Evolutionary conservation across 139 green algal species (phyloP), one percentile per base, ranked within the genome.

Genomic region (Yamagishiella unicocca): DNA sequence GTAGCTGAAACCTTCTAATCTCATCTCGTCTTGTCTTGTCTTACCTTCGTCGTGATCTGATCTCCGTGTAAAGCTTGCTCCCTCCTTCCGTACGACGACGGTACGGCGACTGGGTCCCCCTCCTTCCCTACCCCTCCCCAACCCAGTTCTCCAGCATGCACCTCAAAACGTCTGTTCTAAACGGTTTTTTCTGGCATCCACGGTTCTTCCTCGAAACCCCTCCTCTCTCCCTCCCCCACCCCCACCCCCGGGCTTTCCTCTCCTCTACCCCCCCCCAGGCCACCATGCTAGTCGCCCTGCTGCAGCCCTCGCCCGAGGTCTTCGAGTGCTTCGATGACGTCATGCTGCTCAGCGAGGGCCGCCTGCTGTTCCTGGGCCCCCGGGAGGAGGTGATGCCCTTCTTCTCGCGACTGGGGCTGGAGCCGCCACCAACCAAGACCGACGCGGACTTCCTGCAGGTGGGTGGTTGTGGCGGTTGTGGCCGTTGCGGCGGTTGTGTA

Each of bases 221-320:
- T n/a, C 62, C 62, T 71, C 6, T 14, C 62, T 42, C n/a, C 62
- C n/a, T n/a, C 38, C n/a, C 5, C 29, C n/a, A 38, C 6, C 62
- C n/a, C n/a, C 29, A 71, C 29, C 62, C 62, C 62, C 4, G 14
- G 17, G 14, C 50, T 17, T 58, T 58, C 14, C 50, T 58, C 17
- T 58, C 50, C 50, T 12, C 50, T 58, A 25, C 14, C 6, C 62
- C 62, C 74, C 43, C 91, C 42, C 73, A 90, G 82, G 64, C 74
- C 22, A 97, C 94, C 35, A 89, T 91, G 31, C 33, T 96, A 46
- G 90, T 96, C 37, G 90, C 87, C 7, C 94, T 98, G 80, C 94
- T 98, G 81, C 96, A 99, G 93, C 96, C 96, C 7, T 88, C 94
- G 0, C 96, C 95, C 42, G 96, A 99, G 84, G 78, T 91, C 31